These are phyloP conservation scores for Mucuna pruriens DNA, from an alignment of 306 rosid species.

Conservation along the genomic window DNA sequence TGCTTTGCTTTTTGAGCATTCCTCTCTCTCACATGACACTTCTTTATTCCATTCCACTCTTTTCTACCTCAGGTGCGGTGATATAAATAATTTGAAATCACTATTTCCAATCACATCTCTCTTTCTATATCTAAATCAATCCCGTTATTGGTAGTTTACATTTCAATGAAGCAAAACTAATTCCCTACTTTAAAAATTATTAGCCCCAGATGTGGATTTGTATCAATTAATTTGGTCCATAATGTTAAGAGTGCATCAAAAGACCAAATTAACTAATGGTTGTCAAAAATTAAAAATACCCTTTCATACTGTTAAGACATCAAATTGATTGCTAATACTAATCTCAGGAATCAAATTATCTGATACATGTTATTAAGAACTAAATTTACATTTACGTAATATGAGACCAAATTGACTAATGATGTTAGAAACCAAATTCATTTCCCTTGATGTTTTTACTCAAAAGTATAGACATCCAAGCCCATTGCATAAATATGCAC, in stretches of 20 bases:
- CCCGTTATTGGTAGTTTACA: no score
- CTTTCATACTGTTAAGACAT: no score
- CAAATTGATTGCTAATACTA: neutral
- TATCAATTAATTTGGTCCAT: neutral
- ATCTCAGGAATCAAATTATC: neutral
- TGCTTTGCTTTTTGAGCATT: no score
- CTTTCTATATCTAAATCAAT: no score
- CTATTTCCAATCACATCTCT: no score
- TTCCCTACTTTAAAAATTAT: neutral
- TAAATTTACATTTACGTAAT: neutral
- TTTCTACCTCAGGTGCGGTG: no score
- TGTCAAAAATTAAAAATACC: no score
- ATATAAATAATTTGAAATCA: no score
- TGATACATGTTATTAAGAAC: neutral
- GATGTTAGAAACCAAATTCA: neutral
- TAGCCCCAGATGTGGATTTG: neutral
- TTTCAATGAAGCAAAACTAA: no score
- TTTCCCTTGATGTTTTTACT: neutral
- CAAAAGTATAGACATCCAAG: neutral
- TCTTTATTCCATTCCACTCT: no score
- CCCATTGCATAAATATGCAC: constrained; percentile 25
- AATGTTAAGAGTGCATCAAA: neutral
- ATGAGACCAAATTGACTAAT: neutral
- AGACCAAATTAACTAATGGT: neutral
- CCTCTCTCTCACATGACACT: no score